A percentile compares a stretch with the other conserved stretches of the same genome.
Conservation (phyloP, 768 basidiomycete genomes). For the Boletus tylopilopsis region DNA sequence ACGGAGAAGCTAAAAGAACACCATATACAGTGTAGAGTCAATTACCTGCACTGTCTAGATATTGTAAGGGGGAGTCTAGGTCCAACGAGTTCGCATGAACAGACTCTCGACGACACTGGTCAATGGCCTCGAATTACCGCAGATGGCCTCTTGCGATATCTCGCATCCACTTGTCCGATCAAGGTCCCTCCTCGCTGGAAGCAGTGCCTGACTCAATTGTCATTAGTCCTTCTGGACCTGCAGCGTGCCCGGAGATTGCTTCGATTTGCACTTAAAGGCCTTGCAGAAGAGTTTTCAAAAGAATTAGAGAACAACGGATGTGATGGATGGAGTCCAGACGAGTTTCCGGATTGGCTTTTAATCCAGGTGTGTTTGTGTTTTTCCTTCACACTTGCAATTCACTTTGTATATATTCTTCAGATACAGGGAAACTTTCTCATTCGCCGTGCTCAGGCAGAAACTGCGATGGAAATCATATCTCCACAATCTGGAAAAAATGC, state of each 20-base stretch:
- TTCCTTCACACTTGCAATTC: background rate
- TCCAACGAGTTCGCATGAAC: constrained; percentile 11
- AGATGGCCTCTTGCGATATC: background rate
- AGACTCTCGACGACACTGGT: constrained; percentile 1
- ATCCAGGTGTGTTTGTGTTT: constrained; percentile 32
- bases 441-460: background rate
- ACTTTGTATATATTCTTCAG: constrained; percentile 23
- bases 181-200: constrained; percentile 24
- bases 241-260: background rate
- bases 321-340: constrained; percentile 9
- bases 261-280: background rate
- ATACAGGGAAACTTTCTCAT: constrained; percentile 28
- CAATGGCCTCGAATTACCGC: constrained; percentile 32
- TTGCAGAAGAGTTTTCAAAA: no score
- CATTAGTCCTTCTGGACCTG: constrained; percentile 21
- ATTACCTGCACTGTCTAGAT: background rate
- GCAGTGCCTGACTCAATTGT: constrained; percentile 24
- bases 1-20: background rate
- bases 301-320: background rate
- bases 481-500: background rate
- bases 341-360: constrained; percentile 38
- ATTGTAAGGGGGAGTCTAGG: constrained; percentile 3
- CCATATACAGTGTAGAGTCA: background rate
- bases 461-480: background rate
- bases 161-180: background rate